Evolutionary conservation across 768 basidiomycete genomes (phyloP), one percentile per base, ranked within the genome.

Genomic region (Pleurotus pulmonarius): DNA sequence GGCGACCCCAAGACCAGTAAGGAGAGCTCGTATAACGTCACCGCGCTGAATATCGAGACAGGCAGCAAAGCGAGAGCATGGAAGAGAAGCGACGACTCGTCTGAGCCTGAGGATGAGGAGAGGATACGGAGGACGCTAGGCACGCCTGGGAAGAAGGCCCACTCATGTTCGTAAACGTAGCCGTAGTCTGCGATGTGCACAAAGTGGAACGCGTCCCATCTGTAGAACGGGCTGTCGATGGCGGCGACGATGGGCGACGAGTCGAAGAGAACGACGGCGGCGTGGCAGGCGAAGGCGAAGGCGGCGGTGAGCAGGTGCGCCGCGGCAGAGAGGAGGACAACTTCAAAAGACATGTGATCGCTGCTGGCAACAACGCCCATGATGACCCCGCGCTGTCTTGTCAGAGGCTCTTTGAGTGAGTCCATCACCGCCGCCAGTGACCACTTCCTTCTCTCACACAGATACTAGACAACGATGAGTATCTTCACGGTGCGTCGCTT

Each of bases 201-300:
- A 68, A 94, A 98, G 70, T 97, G 88, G 61, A 98, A 80, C 2
- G 77, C 77, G 65, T 98, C 96, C 97, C 96, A 99, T 61, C 94
- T 83, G 8, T 13, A 29, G 51, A 26, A 43, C 29, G 37, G 11
- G 54, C 48, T 29, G 63, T 51, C 47, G 12, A 47, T n/a, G 47
- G 64, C 53, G 24, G 68, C 55, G 38, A 75, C 64, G n/a, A 58
- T 59, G 1, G 72, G 68, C 9, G 75, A 76, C 0, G 68, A 64
- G 65, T 77, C 77, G 60, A 77, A 77, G n/a, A 34, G 26, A n/a
- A n/a, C 11, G 26, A 34, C 26, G 20, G 16, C 12, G 13, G 12
- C 15, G 12, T 26, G 20, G 29, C 22, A 38, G 25, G 25, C 29
- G 20, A 34, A 49, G n/a, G 29, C 25, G 26, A 49, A 49, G 29